These are phyloP conservation scores for Lactarius sp. DNA, from an alignment of 768 basidiomycete genomes.

Conservation along the genomic window DNA sequence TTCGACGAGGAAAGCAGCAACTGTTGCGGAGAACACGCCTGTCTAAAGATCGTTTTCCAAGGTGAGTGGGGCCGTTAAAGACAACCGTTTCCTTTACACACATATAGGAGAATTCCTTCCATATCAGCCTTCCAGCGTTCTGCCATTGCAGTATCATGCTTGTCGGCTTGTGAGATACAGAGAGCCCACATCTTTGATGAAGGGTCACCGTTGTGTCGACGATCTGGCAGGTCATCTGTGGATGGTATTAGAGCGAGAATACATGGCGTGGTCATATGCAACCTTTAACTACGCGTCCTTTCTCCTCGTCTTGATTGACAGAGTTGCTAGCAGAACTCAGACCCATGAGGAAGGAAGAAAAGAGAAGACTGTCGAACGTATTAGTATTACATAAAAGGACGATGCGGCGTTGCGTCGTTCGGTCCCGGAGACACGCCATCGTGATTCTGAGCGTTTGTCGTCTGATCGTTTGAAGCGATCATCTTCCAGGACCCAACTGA, in stretches of 20 bases:
- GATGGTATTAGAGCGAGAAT: background rate
- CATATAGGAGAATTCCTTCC: constrained; percentile 17
- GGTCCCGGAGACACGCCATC: too few species aligned
- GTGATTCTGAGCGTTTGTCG: too few species aligned
- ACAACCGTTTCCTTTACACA: background rate
- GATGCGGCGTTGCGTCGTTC: background rate
- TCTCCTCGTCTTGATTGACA: constrained; percentile 1
- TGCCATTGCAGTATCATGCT: constrained; percentile 1
- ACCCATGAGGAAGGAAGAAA: background rate
- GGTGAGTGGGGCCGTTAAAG: background rate
- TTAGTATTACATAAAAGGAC: background rate
- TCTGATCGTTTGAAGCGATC: too few species aligned
- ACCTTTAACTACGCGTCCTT: background rate
- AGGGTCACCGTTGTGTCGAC: background rate
- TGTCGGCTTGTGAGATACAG: background rate
- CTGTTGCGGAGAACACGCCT: constrained; percentile 14
- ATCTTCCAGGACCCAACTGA: too few species aligned
- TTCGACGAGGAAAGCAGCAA: constrained; percentile 16
- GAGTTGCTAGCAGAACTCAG: background rate
- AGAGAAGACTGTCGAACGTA: too few species aligned
- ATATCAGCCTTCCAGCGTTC: constrained; percentile 6
- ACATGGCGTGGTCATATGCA: background rate
- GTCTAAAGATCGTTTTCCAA: background rate
- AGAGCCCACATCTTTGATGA: constrained; percentile 7
- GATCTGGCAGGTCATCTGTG: background rate